A percentile compares a stretch with the other conserved stretches of the same genome.
phyloP scores from a whole-genome alignment of 345 rosid genomes.

The Aethionema arabicum region DNA sequence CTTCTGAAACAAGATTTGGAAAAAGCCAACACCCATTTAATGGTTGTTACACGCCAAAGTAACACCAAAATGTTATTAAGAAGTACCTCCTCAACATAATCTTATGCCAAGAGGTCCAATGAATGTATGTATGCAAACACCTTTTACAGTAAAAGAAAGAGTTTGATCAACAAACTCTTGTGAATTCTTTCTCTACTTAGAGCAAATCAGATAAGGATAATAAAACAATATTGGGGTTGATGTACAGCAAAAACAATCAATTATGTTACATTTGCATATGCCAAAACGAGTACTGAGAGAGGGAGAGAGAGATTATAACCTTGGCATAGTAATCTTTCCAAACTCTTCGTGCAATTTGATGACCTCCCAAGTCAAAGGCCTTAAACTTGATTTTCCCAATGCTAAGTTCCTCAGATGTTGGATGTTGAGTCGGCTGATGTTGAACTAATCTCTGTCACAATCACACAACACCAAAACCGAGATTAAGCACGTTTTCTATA shows the following conservation, averaged over 20 bases:
- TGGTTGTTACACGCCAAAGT: background rate
- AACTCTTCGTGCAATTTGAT: conserved; percentile 81
- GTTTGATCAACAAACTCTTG: conserved; percentile 36
- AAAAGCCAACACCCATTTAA: too few relatives aligned
- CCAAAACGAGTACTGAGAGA: background rate
- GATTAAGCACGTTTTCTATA: background rate
- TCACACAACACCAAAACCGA: conserved; percentile 1
- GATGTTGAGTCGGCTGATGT: conserved; percentile 81
- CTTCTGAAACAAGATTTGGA: too few relatives aligned
- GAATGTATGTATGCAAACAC: too few relatives aligned
- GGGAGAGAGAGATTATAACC: conserved; percentile 34
- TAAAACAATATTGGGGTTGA: conserved; percentile 36
- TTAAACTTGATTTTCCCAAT: conserved; percentile 83
- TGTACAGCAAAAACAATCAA: conserved; percentile 7
- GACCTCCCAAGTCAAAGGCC: conserved; percentile 89
- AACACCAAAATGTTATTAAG: background rate
- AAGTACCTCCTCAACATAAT: background rate
- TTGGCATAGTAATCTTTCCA: conserved; percentile 90
- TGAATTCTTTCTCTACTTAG: conserved; percentile 31
- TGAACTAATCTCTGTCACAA: conserved; percentile 70
- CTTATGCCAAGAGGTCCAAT: background rate
- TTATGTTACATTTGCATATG: background rate
- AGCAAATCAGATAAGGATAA: conserved; percentile 42
- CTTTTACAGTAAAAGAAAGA: too few relatives aligned
- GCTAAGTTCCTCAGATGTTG: conserved; percentile 78